These are phyloP conservation scores for Starmerella vitae DNA, from an alignment of 805 yeast species.

Conservation along the genomic window DNA sequence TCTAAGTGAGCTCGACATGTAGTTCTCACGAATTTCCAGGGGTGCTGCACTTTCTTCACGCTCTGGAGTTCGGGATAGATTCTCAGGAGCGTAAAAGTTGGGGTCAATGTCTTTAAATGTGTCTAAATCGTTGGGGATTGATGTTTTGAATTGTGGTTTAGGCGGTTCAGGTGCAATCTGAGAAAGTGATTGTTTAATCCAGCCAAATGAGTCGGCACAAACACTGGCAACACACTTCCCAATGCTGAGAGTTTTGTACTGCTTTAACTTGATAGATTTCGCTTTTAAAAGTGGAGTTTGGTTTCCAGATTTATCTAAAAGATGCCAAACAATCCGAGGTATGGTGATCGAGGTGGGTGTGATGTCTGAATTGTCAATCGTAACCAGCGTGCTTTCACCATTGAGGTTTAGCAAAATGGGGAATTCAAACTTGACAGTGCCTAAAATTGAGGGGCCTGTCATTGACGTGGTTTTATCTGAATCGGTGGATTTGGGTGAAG, in stretches of 20 bases:
- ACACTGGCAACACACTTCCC: background rate
- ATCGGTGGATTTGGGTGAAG: background rate
- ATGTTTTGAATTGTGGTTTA: background rate
- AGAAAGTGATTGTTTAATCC: background rate
- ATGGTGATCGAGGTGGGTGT: background rate
- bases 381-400: background rate
- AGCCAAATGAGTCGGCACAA: constrained; percentile 10
- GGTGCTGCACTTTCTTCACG: background rate
- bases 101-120: constrained; percentile 1
- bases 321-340: background rate
- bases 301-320: background rate
- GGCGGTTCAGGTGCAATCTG: background rate
- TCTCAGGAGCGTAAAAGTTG: constrained; percentile 1
- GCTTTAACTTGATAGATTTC: background rate
- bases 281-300: background rate
- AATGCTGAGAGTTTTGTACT: background rate
- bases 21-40: constrained; percentile 18
- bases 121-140: background rate
- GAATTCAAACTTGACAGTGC: background rate
- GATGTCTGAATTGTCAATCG: background rate
- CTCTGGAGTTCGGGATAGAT: background rate
- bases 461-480: no score
- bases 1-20: constrained; percentile 2
- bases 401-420: background rate
- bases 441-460: background rate